These are phyloP conservation scores for Metschnikowia amazonensis DNA, from an alignment of 805 yeast genomes.

Conservation along the genomic window DNA sequence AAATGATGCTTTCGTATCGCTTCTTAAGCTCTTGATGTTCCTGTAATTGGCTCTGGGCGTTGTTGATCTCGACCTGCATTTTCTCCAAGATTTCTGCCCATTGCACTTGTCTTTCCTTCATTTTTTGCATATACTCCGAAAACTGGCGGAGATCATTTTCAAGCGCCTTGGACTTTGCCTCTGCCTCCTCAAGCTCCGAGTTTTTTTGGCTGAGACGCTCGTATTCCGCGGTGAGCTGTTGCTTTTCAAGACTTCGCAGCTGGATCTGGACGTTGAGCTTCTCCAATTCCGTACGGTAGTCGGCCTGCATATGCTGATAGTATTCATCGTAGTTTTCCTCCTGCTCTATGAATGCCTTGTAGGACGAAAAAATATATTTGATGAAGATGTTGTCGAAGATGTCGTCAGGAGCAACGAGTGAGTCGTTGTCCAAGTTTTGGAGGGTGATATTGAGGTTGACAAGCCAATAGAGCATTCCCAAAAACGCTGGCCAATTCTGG, in stretches of 20 bases:
- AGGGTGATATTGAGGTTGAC: conserved; percentile 48
- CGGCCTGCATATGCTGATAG: conserved; percentile 51
- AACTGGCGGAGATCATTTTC: conserved; percentile 70
- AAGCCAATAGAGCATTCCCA: conserved; percentile 83
- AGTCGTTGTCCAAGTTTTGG: conserved; percentile 26
- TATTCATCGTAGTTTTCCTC: conserved; percentile 59
- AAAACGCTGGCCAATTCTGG: conserved; percentile 75
- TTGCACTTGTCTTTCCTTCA: conserved; percentile 58
- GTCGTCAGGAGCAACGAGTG: conserved; percentile 37
- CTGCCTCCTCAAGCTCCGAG: conserved; percentile 47
- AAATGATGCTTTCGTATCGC: conserved; percentile 41
- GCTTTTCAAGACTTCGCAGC: conserved; percentile 39
- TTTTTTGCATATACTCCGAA: conserved; percentile 63
- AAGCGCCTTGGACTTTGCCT: conserved; percentile 52
- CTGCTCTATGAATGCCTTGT: conserved; percentile 60
- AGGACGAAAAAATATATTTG: conserved; percentile 61
- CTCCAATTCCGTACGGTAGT: conserved; percentile 49
- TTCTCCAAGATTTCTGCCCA: conserved; percentile 62
- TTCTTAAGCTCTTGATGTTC: conserved; percentile 40
- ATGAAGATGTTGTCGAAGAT: conserved; percentile 50
- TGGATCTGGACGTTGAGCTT: conserved; percentile 47
- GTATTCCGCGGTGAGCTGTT: conserved; percentile 35
- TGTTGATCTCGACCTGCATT: conserved; percentile 50
- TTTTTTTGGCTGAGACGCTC: conserved; percentile 42
- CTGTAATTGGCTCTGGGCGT: conserved; percentile 40